phyloP scores from a whole-genome alignment of 2,329 filamentous ascomycete genomes.

The Fusarium mundagurra region DNA sequence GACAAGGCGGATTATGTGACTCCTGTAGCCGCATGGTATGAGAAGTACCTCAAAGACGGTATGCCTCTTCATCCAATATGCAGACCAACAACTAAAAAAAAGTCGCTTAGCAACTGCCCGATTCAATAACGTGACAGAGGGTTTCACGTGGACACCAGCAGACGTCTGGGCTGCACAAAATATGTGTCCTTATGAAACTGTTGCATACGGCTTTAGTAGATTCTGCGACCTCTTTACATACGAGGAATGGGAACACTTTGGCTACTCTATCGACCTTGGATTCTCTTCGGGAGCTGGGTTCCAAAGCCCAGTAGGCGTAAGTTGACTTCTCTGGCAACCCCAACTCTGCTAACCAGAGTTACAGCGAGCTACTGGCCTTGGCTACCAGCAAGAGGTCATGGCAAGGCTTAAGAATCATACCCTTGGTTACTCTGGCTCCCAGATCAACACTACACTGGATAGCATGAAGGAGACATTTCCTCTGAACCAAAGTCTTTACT shows the following conservation, averaged over 20 bases:
- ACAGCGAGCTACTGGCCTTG: constrained; percentile 75
- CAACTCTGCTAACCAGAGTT: not conserved
- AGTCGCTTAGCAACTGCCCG: constrained; percentile 63
- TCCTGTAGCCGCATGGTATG: constrained; percentile 68
- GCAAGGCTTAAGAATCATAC: constrained; percentile 76
- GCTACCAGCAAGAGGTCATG: constrained; percentile 77
- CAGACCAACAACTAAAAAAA: not conserved
- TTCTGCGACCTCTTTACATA: constrained; percentile 82
- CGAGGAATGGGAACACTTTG: constrained; percentile 77
- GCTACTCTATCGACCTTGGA: constrained; percentile 74
- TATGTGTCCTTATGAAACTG: constrained; percentile 80
- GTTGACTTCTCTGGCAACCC: constrained; percentile 31
- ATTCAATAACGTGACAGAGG: constrained; percentile 63
- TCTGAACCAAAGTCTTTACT: constrained; percentile 76
- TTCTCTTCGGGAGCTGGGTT: constrained; percentile 72
- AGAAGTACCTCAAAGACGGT: constrained; percentile 71
- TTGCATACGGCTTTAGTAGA: constrained; percentile 77
- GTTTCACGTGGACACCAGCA: constrained; percentile 70
- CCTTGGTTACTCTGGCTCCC: constrained; percentile 65
- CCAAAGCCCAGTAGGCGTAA: constrained; percentile 69
- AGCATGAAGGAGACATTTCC: constrained; percentile 76
- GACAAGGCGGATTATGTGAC: constrained; percentile 61
- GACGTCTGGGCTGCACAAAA: constrained; percentile 76
- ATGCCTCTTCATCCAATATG: constrained; percentile 6
- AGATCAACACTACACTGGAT: constrained; percentile 77